Evolutionary conservation across 1,284 basidiomycete species (phyloP), one percentile per base, ranked within the genome.

Genomic region (Cryptococcus maquisensis): DNA sequence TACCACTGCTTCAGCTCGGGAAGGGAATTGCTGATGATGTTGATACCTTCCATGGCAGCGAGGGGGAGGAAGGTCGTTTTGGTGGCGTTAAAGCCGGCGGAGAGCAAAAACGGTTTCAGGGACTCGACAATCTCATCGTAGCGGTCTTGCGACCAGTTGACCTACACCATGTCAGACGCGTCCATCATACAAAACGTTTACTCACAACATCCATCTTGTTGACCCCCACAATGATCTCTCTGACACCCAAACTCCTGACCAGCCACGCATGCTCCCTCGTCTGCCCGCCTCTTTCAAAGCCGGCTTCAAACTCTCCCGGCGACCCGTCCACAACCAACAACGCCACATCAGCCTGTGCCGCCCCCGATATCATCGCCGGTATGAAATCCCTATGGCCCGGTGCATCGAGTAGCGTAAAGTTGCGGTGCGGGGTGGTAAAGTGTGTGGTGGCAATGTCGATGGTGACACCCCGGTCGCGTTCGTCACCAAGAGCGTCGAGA

Each of bases 301-400:
- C 95, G 21, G 91, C 86, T 74, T 98, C 95, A 63, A 98, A 98
- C 65, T 93, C 93, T 21, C 95, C 95, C 1, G 81, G 85, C 3
- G 86, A 81, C 7, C 93, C 87, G 73, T 97, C 96, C 20, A 98
- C 84, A 5, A 98, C 95, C n/a, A 98, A 82, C 4, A 98, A 77
- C 1, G 95, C 94, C 37, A 90, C 92, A 66, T 98, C 95, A 0
- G 96, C 96, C 76, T 98, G 95, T 0, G 94, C 86, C 2, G 95
- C 95, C 2, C 95, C 95, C 0, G 91, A 95, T 55, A 98, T 98
- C 96, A 98, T 98, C 70, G 98, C 98, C 0, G 96, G 95, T 54
- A 98, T 89, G 66, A 98, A 98, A 68, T 98, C 96, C 61, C 86
- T 88, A 76, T 98, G 95, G 0, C 95, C 95, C 0, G 95, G 95